Evolutionary conservation across 2,329 filamentous ascomycete species (phyloP), one percentile per base, ranked within the genome.

Genomic region (Tolypocladium endophyticum): DNA sequence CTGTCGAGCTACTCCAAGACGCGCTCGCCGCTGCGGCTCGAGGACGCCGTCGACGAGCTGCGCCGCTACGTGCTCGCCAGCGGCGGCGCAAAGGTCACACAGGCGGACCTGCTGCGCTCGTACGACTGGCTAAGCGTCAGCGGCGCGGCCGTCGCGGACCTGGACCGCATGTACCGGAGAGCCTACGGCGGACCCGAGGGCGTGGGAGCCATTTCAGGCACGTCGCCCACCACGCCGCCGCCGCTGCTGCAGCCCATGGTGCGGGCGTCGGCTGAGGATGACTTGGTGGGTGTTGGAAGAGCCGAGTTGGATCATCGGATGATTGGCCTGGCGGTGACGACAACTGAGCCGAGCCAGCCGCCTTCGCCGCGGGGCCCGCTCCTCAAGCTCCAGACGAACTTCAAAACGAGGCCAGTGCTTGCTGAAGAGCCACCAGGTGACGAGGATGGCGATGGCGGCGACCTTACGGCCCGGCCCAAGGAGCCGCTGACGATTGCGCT

Each of bases 1-100:
- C 76, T 88, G 14, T 77, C 81, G 23, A 78, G 78, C 63, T 87
- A 87, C 68, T 77, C 81, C 5, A 76, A 75, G 60, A 78, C 76
- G 1, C 71, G 69, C 23, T 74, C 73, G 41, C 72, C 72, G 14
- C 68, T 74, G 38, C 76, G 79, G 14, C 76, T 87, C 11, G 82
- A 86, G 64, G 79, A 84, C 55, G 83, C 85, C 35, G 82, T 87
- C 55, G 83, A 87, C 68, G 84, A 86, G 67, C 76, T 88, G 43
- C 79, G 84, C 3, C 78, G 84, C 5, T 77, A 84, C 30, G 79
- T 87, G 20, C 75, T 87, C 16, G 76, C 81, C 20, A 79, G 77
- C 60, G 76, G 79, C 28, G 77, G 81, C 1, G 70, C 72, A 11
- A 76, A 77, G n/a, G 70, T 87, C 12, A 71, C 73, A 2, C 79